A percentile compares a stretch with the other conserved stretches of the same genome.
Conservation (phyloP, 345 rosid species). For the Excoecaria cochinchinensis region DNA sequence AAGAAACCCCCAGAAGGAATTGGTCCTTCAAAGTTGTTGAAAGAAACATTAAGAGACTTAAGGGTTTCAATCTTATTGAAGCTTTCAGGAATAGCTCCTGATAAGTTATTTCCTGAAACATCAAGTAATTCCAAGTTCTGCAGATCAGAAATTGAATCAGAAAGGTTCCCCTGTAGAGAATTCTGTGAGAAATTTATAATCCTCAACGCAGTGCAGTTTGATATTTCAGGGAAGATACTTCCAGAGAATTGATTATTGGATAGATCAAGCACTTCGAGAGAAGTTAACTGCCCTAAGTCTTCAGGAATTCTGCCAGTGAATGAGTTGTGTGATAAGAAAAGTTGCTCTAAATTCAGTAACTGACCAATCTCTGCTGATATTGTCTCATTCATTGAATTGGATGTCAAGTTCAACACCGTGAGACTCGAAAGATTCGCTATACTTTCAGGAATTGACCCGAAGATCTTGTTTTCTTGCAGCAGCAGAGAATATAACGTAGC, state of each 20-base stretch:
- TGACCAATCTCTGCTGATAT: slow-evolving; percentile 31
- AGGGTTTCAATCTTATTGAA: slow-evolving; percentile 38
- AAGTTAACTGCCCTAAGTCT: slow-evolving; percentile 30
- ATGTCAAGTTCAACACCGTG: slow-evolving; percentile 35
- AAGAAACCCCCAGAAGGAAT: slow-evolving; percentile 55
- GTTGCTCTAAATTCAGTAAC: slow-evolving; percentile 35
- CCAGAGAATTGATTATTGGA: slow-evolving; percentile 44
- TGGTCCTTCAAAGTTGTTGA: slow-evolving; percentile 43
- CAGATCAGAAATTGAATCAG: slow-evolving; percentile 41
- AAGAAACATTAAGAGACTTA: slow-evolving; percentile 44
- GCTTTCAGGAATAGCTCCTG: slow-evolving; percentile 44
- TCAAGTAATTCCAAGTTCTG: slow-evolving; percentile 41
- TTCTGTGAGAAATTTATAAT: slow-evolving; percentile 41
- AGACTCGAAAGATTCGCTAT: slow-evolving; percentile 39
- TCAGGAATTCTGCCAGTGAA: slow-evolving; percentile 43
- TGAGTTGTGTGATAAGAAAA: slow-evolving; percentile 40
- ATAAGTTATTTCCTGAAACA: slow-evolving; percentile 42
- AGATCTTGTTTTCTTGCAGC: slow-evolving; percentile 43
- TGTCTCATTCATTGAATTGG: slow-evolving; percentile 39
- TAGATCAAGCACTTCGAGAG: slow-evolving; percentile 43
- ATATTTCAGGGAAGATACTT: slow-evolving; percentile 39
- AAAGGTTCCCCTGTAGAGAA: slow-evolving; percentile 45
- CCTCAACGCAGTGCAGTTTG: slow-evolving; percentile 40
- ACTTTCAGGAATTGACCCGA: slow-evolving; percentile 45
- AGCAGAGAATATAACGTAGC: slow-evolving; percentile 14